Percentiles rank a stretch among this genome's conserved stretches.
These are phyloP conservation scores for Alternaria incomplexa DNA, from an alignment of 2,329 filamentous ascomycete genomes.

Conservation along the genomic window DNA sequence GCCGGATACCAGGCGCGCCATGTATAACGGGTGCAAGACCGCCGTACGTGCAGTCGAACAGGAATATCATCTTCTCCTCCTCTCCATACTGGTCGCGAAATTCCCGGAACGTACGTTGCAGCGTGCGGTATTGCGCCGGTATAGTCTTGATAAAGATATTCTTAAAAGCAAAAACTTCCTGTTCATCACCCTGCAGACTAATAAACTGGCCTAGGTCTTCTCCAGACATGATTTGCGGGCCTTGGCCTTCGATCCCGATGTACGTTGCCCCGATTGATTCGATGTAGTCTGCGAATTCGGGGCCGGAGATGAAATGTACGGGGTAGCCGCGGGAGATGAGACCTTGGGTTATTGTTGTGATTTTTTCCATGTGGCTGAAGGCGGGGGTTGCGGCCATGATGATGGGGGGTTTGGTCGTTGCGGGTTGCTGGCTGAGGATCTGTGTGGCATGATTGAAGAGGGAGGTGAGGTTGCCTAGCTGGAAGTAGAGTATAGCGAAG, in stretches of 20 bases:
- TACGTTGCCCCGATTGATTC: constrained; percentile 17
- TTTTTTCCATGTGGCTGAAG: constrained; percentile 31
- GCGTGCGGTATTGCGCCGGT: constrained; percentile 38
- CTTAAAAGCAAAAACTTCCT: constrained; percentile 44
- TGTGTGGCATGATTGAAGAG: neutral
- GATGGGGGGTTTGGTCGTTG: constrained; percentile 18
- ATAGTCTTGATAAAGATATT: constrained; percentile 45
- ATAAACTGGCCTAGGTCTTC: constrained; percentile 28
- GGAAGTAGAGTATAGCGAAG: neutral
- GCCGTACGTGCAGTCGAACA: constrained; percentile 51
- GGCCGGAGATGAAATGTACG: constrained; percentile 51
- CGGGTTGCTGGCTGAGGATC: neutral
- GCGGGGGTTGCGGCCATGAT: constrained; percentile 22
- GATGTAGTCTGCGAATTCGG: constrained; percentile 44
- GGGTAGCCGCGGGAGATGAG: constrained; percentile 50
- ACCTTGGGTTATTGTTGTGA: constrained; percentile 42
- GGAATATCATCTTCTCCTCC: constrained; percentile 50
- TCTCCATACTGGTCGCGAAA: constrained; percentile 37
- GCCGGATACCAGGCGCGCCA: constrained; percentile 48
- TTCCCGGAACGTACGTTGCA: constrained; percentile 42
- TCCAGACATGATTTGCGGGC: constrained; percentile 11
- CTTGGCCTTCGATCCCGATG: constrained; percentile 11
- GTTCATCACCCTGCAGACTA: constrained; percentile 27
- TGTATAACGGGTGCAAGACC: constrained; percentile 33
- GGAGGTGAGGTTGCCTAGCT: neutral